Conservation (phyloP, 495 filamentous ascomycete species). For the Neurospora terricola region DNA sequence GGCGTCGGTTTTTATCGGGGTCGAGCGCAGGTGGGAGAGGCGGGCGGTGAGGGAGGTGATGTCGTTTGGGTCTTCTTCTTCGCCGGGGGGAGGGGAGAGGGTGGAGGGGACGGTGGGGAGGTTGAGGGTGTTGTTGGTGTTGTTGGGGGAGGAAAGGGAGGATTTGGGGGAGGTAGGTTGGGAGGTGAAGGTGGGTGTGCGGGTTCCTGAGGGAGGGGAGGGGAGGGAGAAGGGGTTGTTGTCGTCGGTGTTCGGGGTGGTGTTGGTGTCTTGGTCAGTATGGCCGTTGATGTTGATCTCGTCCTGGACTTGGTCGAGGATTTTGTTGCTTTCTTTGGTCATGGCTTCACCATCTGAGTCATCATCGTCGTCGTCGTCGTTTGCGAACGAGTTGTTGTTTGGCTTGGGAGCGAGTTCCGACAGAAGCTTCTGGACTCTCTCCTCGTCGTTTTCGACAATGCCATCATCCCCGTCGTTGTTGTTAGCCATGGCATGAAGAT, state of each 20-base stretch:
- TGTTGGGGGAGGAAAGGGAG: neutral
- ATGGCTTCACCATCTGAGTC: slow-evolving; percentile 34
- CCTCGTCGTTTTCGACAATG: slow-evolving; percentile 9
- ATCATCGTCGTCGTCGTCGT: neutral
- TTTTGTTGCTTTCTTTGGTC: slow-evolving; percentile 21
- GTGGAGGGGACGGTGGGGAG: slow-evolving; percentile 29
- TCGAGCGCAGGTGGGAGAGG: slow-evolving; percentile 21
- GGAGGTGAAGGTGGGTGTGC: neutral
- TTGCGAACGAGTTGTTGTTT: neutral
- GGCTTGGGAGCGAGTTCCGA: slow-evolving; percentile 9
- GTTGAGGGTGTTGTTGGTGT: slow-evolving; percentile 2
- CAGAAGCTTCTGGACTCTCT: slow-evolving; percentile 21
- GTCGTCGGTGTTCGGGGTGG: neutral
- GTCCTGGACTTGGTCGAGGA: slow-evolving; percentile 27
- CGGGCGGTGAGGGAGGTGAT: slow-evolving; percentile 32
- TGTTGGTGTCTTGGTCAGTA: neutral
- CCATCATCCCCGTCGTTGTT: neutral
- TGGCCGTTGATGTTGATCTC: slow-evolving; percentile 19
- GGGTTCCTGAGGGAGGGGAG: neutral
- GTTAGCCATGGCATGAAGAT: neutral
- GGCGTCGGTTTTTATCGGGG: slow-evolving; percentile 17
- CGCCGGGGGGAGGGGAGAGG: slow-evolving; percentile 13
- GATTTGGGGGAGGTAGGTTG: neutral
- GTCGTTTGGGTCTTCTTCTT: slow-evolving; percentile 21
- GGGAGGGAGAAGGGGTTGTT: neutral